A percentile compares a stretch with the other conserved stretches of the same genome.
phyloP scores from a whole-genome alignment of 306 rosid species.

The Canavalia ensiformis region DNA sequence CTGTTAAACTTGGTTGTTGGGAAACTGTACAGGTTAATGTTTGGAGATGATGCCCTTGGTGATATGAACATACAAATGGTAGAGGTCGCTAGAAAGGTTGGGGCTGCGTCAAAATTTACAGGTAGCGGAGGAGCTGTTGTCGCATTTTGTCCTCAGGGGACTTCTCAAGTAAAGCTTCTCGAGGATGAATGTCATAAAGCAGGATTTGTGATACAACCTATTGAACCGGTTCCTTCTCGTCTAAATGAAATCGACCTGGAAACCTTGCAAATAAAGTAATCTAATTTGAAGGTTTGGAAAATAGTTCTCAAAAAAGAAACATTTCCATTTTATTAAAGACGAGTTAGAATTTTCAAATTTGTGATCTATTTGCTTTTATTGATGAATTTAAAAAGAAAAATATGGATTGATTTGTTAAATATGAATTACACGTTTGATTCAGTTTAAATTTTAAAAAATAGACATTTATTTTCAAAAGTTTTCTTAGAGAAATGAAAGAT shows the following conservation, averaged over 20 bases:
- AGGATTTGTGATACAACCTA: conserved; percentile 68
- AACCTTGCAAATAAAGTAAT: conserved; percentile 49
- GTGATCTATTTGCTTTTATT: background rate
- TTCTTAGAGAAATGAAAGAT: no score
- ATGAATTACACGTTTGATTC: background rate
- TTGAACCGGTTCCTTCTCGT: conserved; percentile 66
- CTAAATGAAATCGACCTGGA: conserved; percentile 71
- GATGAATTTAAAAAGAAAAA: background rate
- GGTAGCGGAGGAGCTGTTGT: conserved; percentile 98
- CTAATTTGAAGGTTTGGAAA: conserved; percentile 16
- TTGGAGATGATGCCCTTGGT: conserved; percentile 88
- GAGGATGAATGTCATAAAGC: conserved; percentile 75
- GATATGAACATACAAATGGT: conserved; percentile 86
- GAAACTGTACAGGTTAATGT: conserved; percentile 70
- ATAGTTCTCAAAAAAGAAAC: background rate
- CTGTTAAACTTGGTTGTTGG: conserved; percentile 31
- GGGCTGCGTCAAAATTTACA: conserved; percentile 95
- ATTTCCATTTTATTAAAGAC: background rate
- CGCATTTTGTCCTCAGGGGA: conserved; percentile 82
- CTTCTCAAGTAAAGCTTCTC: conserved; percentile 75
- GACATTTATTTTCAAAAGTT: no score
- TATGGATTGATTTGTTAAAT: background rate
- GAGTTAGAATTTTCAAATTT: background rate
- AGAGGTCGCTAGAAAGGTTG: conserved; percentile 84
- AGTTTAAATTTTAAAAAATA: no score